Percentiles rank a stretch among this genome's conserved stretches.
phyloP scores from a whole-genome alignment of 2,329 filamentous ascomycete genomes.

The Leptoxyphium fumago region DNA sequence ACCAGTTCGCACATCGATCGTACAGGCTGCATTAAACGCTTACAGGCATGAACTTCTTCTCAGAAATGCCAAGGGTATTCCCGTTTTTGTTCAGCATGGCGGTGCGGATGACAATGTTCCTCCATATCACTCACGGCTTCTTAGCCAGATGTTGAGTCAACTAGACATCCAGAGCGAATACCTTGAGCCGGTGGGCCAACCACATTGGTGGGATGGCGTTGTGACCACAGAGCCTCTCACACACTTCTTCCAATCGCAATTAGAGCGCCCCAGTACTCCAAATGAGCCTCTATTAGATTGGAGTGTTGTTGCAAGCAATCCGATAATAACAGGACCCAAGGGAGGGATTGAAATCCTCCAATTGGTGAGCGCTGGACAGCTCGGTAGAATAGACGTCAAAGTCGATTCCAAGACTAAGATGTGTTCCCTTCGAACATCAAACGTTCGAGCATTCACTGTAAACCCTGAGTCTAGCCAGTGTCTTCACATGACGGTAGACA shows the following conservation, averaged over 20 bases:
- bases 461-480: background rate
- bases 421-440: conserved; percentile 28
- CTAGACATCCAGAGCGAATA: conserved; percentile 30
- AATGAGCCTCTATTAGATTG: background rate
- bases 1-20: conserved; percentile 31
- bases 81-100: conserved; percentile 43
- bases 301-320: conserved; percentile 34
- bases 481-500: background rate
- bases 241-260: conserved; percentile 31
- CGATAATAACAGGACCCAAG: conserved; percentile 38
- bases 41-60: conserved; percentile 42
- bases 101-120: conserved; percentile 44
- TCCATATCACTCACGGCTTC: conserved; percentile 40
- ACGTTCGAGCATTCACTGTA: conserved; percentile 21
- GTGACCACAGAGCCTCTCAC: conserved; percentile 37
- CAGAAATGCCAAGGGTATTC: conserved; percentile 36
- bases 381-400: conserved; percentile 34
- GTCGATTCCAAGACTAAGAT: conserved; percentile 9
- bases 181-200: conserved; percentile 33
- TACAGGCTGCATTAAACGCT: conserved; percentile 35
- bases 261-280: conserved; percentile 24
- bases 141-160: conserved; percentile 35
- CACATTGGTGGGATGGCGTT: conserved; percentile 41
- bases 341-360: conserved; percentile 37
- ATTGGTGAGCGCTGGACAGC: conserved; percentile 34